phyloP scores from a whole-genome alignment of 2,329 filamentous ascomycete species.

The Cryoendolithus antarcticus region DNA sequence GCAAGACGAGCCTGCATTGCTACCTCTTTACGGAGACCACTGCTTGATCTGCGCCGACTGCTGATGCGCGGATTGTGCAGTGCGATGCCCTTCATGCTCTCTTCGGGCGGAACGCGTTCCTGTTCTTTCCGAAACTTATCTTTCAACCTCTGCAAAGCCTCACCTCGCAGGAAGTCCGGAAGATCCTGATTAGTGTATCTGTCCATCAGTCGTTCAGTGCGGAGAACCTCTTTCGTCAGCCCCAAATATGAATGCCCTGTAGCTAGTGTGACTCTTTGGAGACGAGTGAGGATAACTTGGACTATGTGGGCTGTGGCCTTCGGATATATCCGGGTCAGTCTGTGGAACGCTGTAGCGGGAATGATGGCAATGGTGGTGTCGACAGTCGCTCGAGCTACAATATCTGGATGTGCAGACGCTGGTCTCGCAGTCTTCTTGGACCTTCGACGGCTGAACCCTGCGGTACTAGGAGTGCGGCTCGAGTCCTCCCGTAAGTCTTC shows the following conservation, averaged over 20 bases:
- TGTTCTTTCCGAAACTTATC: slow-evolving; percentile 74
- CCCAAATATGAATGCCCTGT: slow-evolving; percentile 96
- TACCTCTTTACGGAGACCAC: slow-evolving; percentile 66
- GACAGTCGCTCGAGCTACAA: slow-evolving; percentile 91
- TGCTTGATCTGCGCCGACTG: slow-evolving; percentile 57
- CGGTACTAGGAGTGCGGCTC: slow-evolving; percentile 17
- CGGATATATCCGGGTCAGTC: slow-evolving; percentile 85
- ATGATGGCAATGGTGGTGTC: slow-evolving; percentile 98
- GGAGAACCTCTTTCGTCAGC: slow-evolving; percentile 77
- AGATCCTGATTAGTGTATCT: slow-evolving; percentile 84
- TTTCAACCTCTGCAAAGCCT: slow-evolving; percentile 71
- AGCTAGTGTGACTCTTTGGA: slow-evolving; percentile 86
- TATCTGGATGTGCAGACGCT: slow-evolving; percentile 86
- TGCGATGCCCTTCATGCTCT: slow-evolving; percentile 84
- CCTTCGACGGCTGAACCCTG: slow-evolving; percentile 9
- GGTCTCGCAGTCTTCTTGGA: slow-evolving; percentile 25
- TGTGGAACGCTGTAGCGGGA: slow-evolving; percentile 85
- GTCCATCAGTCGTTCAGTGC: slow-evolving; percentile 88
- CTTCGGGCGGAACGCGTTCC: slow-evolving; percentile 68
- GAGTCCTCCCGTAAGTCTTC: slow-evolving; percentile 12
- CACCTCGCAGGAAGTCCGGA: slow-evolving; percentile 77
- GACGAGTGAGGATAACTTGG: slow-evolving; percentile 86
- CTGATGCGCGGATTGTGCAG: slow-evolving; percentile 66
- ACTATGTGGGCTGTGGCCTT: slow-evolving; percentile 96
- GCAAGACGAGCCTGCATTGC: slow-evolving; percentile 53